Base-by-base conservation (phyloP, 176 grass and related monocot genomes). In the Oryza glaberrima region DNA sequence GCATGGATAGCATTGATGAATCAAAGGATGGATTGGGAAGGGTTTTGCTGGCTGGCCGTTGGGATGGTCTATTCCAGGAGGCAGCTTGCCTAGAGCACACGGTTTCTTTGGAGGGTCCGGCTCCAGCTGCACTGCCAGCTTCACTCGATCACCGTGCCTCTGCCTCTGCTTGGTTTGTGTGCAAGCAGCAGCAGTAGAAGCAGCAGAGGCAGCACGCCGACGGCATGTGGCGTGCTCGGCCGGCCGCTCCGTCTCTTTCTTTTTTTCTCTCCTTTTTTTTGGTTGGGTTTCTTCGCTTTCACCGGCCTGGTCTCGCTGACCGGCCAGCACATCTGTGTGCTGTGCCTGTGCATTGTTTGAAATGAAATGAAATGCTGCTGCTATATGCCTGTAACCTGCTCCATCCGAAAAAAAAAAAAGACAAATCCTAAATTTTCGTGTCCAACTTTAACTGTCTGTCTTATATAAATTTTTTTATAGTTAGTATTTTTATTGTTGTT, bases 181-280 rank as follows among this genome's bases (percentile, higher is more conserved):
- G 52, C 17, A 58, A 58, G 17, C 20, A 40, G 82, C 28, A 25
- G 32, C 4, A 5, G 38, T 20, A 25, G 32, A 2, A 5, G 40
- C 7, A 41, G 40, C 40, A 8, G 40, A 41, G 40, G 40, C 40
- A 41, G 82, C 82, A 84, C 82, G 82, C 64, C 73, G 64, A 56
- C 73, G 73, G 82, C 82, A 69, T 69, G 73, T 69, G 35, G 35
- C 35, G 35, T 36, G 35, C 35, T 32, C 30, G 30, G 30, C 30
- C 30, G 41, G 63, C 25, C 52, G 9, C 48, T 23, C 10, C 1
- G 28, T 13, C 7, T 14, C 12, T 15, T 13, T 54, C 49, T 61
- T 61, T 3, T 3, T n/a, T 5, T 5, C 5, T 56, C 4, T 56
- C 5, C 5, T 56, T 20, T 19, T 56, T 6, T 19, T 6, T 52